These are phyloP conservation scores for Apiospora marii DNA, from an alignment of 2,329 filamentous ascomycete genomes.

Conservation along the genomic window DNA sequence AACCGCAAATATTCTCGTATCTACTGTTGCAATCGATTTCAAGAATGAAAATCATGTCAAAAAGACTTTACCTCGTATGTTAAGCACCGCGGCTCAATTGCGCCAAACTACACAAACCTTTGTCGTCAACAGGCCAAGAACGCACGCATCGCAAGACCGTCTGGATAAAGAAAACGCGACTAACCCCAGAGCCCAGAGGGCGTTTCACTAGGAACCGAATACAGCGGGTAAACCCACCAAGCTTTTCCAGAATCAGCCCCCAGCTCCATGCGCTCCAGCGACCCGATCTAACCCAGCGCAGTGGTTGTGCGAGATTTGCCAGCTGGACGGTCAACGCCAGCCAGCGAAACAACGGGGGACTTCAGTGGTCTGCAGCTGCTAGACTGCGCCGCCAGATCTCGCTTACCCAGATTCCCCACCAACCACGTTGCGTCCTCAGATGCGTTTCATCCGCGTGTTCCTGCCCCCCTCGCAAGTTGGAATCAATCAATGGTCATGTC, in stretches of 20 bases:
- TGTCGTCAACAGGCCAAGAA: no score
- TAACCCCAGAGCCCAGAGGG: background rate
- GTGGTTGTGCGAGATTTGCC: constrained; percentile 18
- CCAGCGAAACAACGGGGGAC: no score
- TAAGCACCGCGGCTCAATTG: no score
- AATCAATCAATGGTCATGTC: background rate
- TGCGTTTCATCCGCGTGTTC: constrained; percentile 12
- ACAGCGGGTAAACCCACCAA: background rate
- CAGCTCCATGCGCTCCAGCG: constrained; percentile 5
- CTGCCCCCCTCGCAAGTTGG: background rate
- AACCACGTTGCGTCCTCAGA: background rate
- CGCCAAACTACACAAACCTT: no score
- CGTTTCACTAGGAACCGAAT: constrained; percentile 15
- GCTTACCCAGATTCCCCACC: background rate
- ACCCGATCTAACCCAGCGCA: background rate
- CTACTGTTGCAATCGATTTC: no score
- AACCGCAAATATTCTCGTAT: no score
- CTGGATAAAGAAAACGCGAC: background rate
- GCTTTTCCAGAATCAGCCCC: background rate
- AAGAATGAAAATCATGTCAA: background rate
- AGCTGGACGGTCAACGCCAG: background rate
- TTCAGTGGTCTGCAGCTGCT: background rate
- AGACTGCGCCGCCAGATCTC: background rate
- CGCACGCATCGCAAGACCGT: background rate
- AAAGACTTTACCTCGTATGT: no score